Conservation (phyloP, 2,329 filamentous ascomycete species). For the Tolypocladium sp. region DNA sequence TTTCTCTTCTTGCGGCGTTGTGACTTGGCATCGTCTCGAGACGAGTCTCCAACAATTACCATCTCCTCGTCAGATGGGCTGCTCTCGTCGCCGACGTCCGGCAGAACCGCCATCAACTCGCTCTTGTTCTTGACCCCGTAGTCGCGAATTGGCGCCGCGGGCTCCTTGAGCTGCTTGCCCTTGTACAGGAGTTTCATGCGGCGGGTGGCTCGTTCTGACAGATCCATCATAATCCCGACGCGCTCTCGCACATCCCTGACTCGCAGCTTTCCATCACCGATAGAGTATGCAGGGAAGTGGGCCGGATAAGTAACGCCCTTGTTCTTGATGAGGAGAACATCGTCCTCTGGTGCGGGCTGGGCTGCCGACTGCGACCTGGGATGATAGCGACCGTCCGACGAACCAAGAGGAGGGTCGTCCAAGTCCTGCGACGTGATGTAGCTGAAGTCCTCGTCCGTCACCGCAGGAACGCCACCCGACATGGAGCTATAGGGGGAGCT, state of each 20-base stretch:
- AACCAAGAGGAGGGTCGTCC: constrained; percentile 30
- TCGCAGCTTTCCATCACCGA: constrained; percentile 62
- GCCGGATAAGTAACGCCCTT: constrained; percentile 57
- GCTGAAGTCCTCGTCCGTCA: constrained; percentile 69
- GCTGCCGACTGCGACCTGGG: constrained; percentile 24
- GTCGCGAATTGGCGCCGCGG: constrained; percentile 44
- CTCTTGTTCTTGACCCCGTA: constrained; percentile 54
- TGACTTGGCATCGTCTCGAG: constrained; percentile 22
- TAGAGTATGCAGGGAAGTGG: constrained; percentile 67
- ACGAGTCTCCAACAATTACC: constrained; percentile 36
- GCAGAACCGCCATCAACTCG: constrained; percentile 44
- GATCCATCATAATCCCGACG: constrained; percentile 56
- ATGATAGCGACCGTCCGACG: constrained; percentile 29
- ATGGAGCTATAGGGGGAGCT: constrained; percentile 44
- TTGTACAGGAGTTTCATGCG: constrained; percentile 65
- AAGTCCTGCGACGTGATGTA: constrained; percentile 77
- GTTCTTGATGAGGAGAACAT: constrained; percentile 62
- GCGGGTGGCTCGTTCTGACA: constrained; percentile 41
- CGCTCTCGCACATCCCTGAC: constrained; percentile 59
- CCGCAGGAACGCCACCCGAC: constrained; percentile 43
- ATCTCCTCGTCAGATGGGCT: constrained; percentile 33
- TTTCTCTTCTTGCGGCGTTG: constrained; percentile 28
- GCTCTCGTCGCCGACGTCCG: constrained; percentile 26
- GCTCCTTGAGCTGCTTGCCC: constrained; percentile 60
- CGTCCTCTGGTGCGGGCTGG: constrained; percentile 45